Percentiles rank a stretch among this genome's conserved stretches.
Evolutionary conservation across 352 stramenopile species (phyloP).

Genomic region (Phytopythium mirpurense): DNA sequence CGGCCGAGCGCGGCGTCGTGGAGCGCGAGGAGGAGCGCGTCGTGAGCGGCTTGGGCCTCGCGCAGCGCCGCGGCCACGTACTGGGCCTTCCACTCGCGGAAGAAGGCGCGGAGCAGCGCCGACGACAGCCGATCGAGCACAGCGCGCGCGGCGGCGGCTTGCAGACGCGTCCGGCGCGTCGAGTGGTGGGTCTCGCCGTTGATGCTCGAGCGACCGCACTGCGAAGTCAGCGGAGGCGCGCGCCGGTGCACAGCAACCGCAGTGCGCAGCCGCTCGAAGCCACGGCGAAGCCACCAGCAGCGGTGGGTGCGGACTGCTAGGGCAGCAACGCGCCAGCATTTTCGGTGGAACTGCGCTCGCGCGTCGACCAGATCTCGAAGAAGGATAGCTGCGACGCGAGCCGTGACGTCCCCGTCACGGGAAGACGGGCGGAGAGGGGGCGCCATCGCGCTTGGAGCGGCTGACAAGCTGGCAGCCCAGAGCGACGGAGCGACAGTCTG

Average conservation of each 20-base stretch:
- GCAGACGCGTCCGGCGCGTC: not conserved
- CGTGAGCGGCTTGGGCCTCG: conserved; percentile 34
- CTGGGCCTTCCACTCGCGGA: conserved; percentile 43
- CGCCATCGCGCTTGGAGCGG: not conserved
- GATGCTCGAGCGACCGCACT: not conserved
- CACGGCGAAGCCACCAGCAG: not conserved
- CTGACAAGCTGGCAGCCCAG: conserved; percentile 2
- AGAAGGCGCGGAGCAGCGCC: conserved; percentile 21
- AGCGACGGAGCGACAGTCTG: conserved; percentile 22
- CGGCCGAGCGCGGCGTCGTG: conserved; percentile 32
- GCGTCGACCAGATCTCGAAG: conserved; percentile 2
- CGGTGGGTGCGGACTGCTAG: conserved; percentile 1
- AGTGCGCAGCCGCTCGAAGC: conserved; percentile 3
- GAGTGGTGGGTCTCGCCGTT: no score
- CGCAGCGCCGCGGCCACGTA: conserved; percentile 38
- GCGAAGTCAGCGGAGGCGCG: not conserved
- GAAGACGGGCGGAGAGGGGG: not conserved
- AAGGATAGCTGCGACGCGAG: not conserved
- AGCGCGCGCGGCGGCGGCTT: conserved; percentile 15
- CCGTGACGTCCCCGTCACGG: not conserved
- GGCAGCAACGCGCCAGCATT: conserved; percentile 2
- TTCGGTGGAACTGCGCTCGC: not conserved
- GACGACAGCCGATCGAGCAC: conserved; percentile 19
- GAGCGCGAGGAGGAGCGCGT: conserved; percentile 38
- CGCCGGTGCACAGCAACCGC: not conserved